Percentiles rank a stretch among this genome's conserved stretches.
These are phyloP conservation scores for Candida tropicalis DNA, from an alignment of 1,139 yeast genomes.

Conservation along the genomic window DNA sequence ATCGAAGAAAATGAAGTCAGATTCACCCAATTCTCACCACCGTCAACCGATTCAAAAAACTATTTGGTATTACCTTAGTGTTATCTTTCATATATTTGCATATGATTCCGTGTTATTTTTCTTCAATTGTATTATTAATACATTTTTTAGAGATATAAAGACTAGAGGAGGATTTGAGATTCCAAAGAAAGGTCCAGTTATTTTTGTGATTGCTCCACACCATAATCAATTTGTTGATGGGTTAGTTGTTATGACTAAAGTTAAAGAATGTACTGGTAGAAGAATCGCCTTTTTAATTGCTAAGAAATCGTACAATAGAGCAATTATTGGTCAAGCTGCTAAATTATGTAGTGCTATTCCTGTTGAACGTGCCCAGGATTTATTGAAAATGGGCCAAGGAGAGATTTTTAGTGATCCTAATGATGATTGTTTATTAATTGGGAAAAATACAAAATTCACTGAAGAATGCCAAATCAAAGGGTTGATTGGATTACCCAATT, in stretches of 20 bases:
- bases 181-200: constrained; percentile 42
- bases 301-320: constrained; percentile 56
- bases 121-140: constrained; percentile 40
- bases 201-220: constrained; percentile 51
- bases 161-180: constrained; percentile 44
- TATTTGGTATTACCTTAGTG: constrained; percentile 8
- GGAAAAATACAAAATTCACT: constrained; percentile 53
- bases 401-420: constrained; percentile 37
- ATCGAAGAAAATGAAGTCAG: not conserved
- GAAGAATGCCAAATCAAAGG: constrained; percentile 52
- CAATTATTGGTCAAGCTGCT: constrained; percentile 59
- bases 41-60: constrained; percentile 4
- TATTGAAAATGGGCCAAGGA: constrained; percentile 50
- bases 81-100: constrained; percentile 17
- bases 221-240: constrained; percentile 51
- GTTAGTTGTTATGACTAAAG: constrained; percentile 42
- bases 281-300: constrained; percentile 61
- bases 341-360: constrained; percentile 65
- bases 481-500: constrained; percentile 61
- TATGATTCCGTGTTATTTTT: constrained; percentile 41
- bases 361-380: constrained; percentile 74
- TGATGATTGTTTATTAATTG: constrained; percentile 34
- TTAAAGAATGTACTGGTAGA: constrained; percentile 40
- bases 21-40: not conserved
- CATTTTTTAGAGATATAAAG: constrained; percentile 46